Evolutionary conservation across 2,329 filamentous ascomycete genomes (phyloP).

Genomic region (Lomentospora prolificans): DNA sequence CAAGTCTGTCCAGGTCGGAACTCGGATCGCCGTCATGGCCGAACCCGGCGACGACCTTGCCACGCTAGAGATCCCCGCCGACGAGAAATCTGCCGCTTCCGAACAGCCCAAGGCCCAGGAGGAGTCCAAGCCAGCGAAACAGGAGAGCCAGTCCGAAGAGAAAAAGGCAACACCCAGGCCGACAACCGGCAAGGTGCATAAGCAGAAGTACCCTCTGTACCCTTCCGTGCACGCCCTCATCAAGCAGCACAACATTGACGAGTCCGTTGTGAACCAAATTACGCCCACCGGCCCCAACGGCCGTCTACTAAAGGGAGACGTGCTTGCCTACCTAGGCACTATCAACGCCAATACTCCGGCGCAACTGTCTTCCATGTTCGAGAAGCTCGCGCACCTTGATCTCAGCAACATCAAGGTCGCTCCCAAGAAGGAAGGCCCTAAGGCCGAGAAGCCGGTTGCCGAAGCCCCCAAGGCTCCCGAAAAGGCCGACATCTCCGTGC

Average conservation of each 20-base stretch:
- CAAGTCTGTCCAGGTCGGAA: slow-evolving; percentile 69
- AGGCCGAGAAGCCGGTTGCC: slow-evolving; percentile 26
- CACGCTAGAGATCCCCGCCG: slow-evolving; percentile 63
- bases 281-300: slow-evolving; percentile 79
- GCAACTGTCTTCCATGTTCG: slow-evolving; percentile 59
- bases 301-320: slow-evolving; percentile 87
- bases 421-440: slow-evolving; percentile 32
- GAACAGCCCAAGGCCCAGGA: slow-evolving; percentile 18
- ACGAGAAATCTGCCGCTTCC: slow-evolving; percentile 34
- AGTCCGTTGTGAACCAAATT: slow-evolving; percentile 70
- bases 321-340: slow-evolving; percentile 77
- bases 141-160: slow-evolving; percentile 17
- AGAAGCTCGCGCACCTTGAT: slow-evolving; percentile 74
- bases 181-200: slow-evolving; percentile 40
- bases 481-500: slow-evolving; percentile 54
- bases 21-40: slow-evolving; percentile 72
- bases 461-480: slow-evolving; percentile 29
- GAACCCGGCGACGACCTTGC: slow-evolving; percentile 72
- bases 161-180: slow-evolving; percentile 24
- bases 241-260: slow-evolving; percentile 65
- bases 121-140: slow-evolving; percentile 21
- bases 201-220: slow-evolving; percentile 62
- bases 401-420: slow-evolving; percentile 90
- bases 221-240: slow-evolving; percentile 80
- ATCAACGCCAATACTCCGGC: slow-evolving; percentile 65